phyloP scores from a whole-genome alignment of 2,329 filamentous ascomycete species.

The Cladosporium sp. region DNA sequence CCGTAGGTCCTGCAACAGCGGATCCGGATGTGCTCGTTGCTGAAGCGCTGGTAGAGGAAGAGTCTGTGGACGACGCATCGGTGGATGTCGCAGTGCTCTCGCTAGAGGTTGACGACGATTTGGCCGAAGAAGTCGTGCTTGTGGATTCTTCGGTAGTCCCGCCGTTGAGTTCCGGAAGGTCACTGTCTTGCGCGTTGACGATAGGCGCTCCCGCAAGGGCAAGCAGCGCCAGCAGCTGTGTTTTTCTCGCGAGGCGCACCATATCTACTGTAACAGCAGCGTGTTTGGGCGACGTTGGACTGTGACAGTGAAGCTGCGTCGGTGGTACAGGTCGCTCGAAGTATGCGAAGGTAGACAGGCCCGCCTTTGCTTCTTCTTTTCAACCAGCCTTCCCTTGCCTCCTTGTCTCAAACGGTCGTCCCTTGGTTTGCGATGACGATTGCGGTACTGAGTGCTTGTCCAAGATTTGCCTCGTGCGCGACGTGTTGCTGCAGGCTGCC shows the following conservation, averaged over 20 bases:
- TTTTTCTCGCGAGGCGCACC: conserved; percentile 5
- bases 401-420: not conserved
- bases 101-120: conserved; percentile 16
- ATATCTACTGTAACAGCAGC: not conserved
- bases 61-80: conserved; percentile 21
- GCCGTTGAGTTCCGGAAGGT: conserved; percentile 24
- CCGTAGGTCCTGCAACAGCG: conserved; percentile 31
- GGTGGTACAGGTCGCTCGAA: not conserved
- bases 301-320: not conserved
- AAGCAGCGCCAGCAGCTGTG: conserved; percentile 18
- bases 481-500: conserved; percentile 2
- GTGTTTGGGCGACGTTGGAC: not conserved
- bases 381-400: conserved; percentile 5
- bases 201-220: conserved; percentile 21
- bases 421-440: not conserved
- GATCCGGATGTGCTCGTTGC: conserved; percentile 15
- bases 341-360: not conserved
- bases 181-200: conserved; percentile 23
- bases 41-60: conserved; percentile 20
- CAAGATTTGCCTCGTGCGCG: not conserved
- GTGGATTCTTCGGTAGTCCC: conserved; percentile 21
- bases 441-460: too few relatives aligned
- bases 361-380: not conserved
- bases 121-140: conserved; percentile 17
- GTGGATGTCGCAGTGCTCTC: conserved; percentile 26